Percentiles rank a stretch among this genome's conserved stretches.
Evolutionary conservation across 352 stramenopile species (phyloP).

Genomic region (Globisporangium megalacanthum): DNA sequence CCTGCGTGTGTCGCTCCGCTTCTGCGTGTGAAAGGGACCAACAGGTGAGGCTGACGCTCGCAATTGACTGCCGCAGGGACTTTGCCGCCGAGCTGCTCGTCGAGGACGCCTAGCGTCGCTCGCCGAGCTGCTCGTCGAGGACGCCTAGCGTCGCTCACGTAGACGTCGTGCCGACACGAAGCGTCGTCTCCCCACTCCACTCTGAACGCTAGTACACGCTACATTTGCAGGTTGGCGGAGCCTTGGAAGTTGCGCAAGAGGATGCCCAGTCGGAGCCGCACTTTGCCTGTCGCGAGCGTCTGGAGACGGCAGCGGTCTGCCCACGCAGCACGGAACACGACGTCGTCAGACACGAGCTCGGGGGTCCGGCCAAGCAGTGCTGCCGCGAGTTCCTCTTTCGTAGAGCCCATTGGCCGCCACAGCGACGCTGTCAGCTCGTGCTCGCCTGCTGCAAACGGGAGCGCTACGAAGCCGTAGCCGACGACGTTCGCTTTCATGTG

Average conservation of each 20-base stretch:
- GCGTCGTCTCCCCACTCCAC: background rate
- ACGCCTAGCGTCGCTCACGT: background rate
- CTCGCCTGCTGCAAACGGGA: conserved; percentile 50
- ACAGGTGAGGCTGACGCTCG: background rate
- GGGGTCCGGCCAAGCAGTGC: conserved; percentile 42
- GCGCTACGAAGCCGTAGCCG: conserved; percentile 52
- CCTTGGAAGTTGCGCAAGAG: conserved; percentile 48
- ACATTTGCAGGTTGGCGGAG: conserved; percentile 14
- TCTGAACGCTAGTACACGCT: background rate
- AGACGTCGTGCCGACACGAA: background rate
- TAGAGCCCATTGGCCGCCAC: conserved; percentile 55
- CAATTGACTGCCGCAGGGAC: conserved; percentile 10
- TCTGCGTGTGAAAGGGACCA: background rate
- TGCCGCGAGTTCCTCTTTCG: conserved; percentile 42
- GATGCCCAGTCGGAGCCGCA: conserved; percentile 44
- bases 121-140: too few species aligned
- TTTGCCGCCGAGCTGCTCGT: conserved; percentile 9
- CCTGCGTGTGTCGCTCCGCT: background rate
- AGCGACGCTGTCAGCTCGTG: conserved; percentile 38
- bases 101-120: background rate
- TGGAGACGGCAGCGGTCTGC: conserved; percentile 53
- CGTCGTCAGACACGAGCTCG: conserved; percentile 52
- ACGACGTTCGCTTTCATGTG: conserved; percentile 41
- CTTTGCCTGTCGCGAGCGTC: conserved; percentile 50
- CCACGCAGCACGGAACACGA: conserved; percentile 51